Evolutionary conservation across 1,139 yeast genomes (phyloP), one percentile per base, ranked within the genome.

Genomic region (Debaryomycetaceae sp.): DNA sequence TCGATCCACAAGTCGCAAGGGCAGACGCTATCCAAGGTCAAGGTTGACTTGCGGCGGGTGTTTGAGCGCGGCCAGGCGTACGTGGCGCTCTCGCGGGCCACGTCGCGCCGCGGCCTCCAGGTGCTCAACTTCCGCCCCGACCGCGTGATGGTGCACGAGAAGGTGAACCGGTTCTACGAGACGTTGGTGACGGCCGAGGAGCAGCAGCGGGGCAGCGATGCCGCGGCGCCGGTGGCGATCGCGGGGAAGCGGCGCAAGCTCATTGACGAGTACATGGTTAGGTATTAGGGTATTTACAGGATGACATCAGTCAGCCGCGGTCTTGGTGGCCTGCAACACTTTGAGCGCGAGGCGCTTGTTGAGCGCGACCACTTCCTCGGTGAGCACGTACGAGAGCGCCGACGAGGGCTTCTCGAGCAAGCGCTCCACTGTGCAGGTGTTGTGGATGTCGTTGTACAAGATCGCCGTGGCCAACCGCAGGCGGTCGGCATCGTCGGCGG

Each of bases 1-100:
- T 86, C 96, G 0, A 89, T 91, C 30, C 99, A 91, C 53, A 91
- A 91, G 56, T 81, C 96, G 0, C 98, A 91, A 52, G 98, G 98
- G 2, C 98, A 93, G 53, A 89, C 98, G 0, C 60, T 91, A 30
- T 82, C 83, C 3, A 73, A 75, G 42, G 95, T 86, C 2, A 75
- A 75, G 44, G 95, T 91, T 4, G 95, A 93, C 53, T 64, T 91
- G 39, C 65, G 71, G 23, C 65, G 69, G 36, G 79, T 83, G 1
- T 91, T 91, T 56, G 98, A 89, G 49, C 82, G 78, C 39, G 98
- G 98, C 0, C 98, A 91, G 53, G 95, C 95, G 0, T 91, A 91
- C 52, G 96, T 89, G 18, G 96, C 96, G 0, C 62, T 89, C 22
- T 83, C 94, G 2, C 71, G 96, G 51, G 96, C 95, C 1, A 83